A percentile compares a stretch with the other conserved stretches of the same genome.
Evolutionary conservation across 306 rosid genomes (phyloP).

Genomic region (Gastrolobium villosum): DNA sequence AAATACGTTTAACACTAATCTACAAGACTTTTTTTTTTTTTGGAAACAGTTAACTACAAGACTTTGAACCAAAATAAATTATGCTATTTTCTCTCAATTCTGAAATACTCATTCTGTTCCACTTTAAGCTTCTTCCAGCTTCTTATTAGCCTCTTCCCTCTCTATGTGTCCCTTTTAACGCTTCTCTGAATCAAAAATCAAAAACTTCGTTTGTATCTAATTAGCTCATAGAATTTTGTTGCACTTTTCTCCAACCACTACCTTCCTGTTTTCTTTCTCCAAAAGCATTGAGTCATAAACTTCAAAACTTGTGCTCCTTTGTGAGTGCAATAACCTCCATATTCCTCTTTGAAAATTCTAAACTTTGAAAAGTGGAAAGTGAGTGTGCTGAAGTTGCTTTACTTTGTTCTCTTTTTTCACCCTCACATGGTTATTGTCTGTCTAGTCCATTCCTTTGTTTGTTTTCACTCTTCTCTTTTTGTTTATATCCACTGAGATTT

Average conservation of each 20-base stretch:
- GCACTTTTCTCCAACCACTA: not conserved
- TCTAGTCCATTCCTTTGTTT: slow-evolving; percentile 40
- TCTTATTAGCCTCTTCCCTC: slow-evolving; percentile 35
- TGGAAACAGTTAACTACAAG: not conserved
- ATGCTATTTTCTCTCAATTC: not conserved
- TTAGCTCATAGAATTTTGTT: not conserved
- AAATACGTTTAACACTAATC: too few relatives aligned
- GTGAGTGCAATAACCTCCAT: slow-evolving; percentile 21
- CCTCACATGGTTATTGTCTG: slow-evolving; percentile 43
- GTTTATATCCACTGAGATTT: slow-evolving; percentile 36
- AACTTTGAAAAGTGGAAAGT: slow-evolving; percentile 43
- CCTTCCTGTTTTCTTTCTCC: not conserved
- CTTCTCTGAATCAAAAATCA: slow-evolving; percentile 6
- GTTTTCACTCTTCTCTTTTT: slow-evolving; percentile 37
- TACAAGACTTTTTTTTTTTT: not conserved
- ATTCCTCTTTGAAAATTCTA: slow-evolving; percentile 27
- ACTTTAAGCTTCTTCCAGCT: slow-evolving; percentile 42
- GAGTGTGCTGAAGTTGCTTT: slow-evolving; percentile 45
- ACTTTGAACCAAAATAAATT: slow-evolving; percentile 18
- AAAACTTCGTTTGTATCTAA: slow-evolving; percentile 5
- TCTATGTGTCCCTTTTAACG: not conserved
- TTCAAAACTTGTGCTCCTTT: not conserved
- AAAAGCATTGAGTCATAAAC: not conserved
- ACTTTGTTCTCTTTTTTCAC: slow-evolving; percentile 35
- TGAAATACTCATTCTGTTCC: slow-evolving; percentile 1